Percentiles rank a stretch among this genome's conserved stretches.
Conservation (phyloP, 352 stramenopile species). For the Phytophthora aleatoria region DNA sequence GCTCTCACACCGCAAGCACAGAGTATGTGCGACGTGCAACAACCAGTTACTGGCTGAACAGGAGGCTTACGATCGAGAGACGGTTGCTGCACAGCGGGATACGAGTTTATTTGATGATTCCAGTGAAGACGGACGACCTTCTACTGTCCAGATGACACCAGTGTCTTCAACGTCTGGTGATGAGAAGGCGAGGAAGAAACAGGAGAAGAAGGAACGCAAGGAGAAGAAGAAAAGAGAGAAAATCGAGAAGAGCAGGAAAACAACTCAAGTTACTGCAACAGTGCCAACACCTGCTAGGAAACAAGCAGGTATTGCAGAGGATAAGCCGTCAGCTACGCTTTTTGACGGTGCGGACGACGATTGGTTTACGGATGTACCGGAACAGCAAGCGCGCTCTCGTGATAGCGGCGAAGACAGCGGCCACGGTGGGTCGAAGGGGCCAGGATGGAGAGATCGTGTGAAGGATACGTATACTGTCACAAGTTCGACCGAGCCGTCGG, state of each 20-base stretch:
- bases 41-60: slow-evolving; percentile 31
- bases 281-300: neutral
- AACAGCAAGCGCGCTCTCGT: slow-evolving; percentile 8
- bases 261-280: neutral
- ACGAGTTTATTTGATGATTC: slow-evolving; percentile 20
- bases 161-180: slow-evolving; percentile 10
- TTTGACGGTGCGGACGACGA: slow-evolving; percentile 61
- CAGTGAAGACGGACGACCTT: slow-evolving; percentile 8
- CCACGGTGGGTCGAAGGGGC: slow-evolving; percentile 16
- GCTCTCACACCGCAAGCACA: slow-evolving; percentile 63
- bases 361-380: slow-evolving; percentile 65
- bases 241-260: slow-evolving; percentile 7
- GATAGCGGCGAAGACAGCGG: slow-evolving; percentile 26
- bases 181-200: slow-evolving; percentile 25
- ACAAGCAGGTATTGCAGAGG: slow-evolving; percentile 1
- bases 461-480: slow-evolving; percentile 34
- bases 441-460: slow-evolving; percentile 37
- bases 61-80: slow-evolving; percentile 32
- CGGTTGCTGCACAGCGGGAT: slow-evolving; percentile 4
- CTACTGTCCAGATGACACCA: slow-evolving; percentile 4
- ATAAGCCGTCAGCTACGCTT: slow-evolving; percentile 23
- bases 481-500: slow-evolving; percentile 12
- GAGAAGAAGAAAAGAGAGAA: slow-evolving; percentile 27
- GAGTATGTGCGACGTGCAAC: slow-evolving; percentile 61
- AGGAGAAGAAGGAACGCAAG: slow-evolving; percentile 19